Evolutionary conservation across 176 grass and related monocot species (phyloP), one percentile per base, ranked within the genome.

Genomic region (Hordeum marinum): DNA sequence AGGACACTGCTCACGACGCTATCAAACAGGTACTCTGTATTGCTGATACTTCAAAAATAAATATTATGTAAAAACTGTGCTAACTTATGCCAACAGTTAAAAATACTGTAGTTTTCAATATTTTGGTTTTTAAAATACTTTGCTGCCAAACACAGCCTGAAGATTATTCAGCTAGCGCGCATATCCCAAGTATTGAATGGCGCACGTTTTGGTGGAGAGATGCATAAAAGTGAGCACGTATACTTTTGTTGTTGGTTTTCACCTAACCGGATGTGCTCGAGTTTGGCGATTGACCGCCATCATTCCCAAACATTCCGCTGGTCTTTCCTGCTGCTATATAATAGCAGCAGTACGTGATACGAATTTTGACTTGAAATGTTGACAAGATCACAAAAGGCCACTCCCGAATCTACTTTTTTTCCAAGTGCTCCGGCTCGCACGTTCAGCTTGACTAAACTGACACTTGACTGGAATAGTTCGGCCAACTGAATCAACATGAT

Each of bases 301-400:
- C 26, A 73, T 27, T 48, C 59, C 7, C 9, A 23, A 57, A 75
- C 13, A 32, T 62, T 37, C 46, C 11, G 0, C 34, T 40, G 63
- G 15, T 7, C 15, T 15, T 8, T 65, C 32, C 4, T 45, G 3
- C 57, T 83, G 23, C 26, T 32, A 20, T 4, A 24, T 0, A 14
- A 21, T 5, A 64, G 10, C 25, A 7, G 27, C 25, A 7, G 27
- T 48, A 1, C 5, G 52, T 57, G 52, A 57, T 57, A 31, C 7
- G 39, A 52, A 24, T 29, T 18, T 85, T 70, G 11, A 77, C 31
- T 63, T 77, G 27, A 76, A 85, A 81, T 46, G 34, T n/a, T 29
- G 71, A 50, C 41, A 18, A 3, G 5, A 74, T 48, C 40, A 26
- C 18, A 9, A 4, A 27, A 46, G 25, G 2, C 23, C 25, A 72